Conservation (phyloP, 2,329 filamentous ascomycete species). For the Capronia epimyces region DNA sequence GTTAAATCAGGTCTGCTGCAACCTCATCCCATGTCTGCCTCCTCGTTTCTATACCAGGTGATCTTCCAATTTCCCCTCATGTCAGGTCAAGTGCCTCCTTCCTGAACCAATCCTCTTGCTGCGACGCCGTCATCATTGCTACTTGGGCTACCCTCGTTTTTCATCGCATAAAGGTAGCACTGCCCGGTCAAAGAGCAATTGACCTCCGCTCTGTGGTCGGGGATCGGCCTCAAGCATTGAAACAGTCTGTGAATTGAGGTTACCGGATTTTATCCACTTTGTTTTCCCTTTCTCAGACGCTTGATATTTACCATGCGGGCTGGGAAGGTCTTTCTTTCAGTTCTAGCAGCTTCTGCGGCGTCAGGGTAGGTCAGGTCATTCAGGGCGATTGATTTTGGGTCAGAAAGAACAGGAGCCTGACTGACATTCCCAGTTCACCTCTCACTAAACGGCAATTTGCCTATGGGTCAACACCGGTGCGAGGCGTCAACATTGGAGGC, state of each 20-base stretch:
- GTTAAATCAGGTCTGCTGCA: background rate
- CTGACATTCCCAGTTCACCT: slow-evolving; percentile 16
- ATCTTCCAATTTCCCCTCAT: background rate
- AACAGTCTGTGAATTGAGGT: background rate
- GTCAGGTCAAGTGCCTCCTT: slow-evolving; percentile 1
- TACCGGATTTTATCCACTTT: background rate
- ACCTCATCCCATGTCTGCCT: background rate
- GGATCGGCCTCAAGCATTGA: background rate
- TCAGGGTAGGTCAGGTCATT: slow-evolving; percentile 22
- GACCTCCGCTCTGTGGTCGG: background rate
- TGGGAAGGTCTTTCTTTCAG: slow-evolving; percentile 16
- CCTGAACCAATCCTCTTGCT: background rate
- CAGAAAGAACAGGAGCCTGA: background rate
- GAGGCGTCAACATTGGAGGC: slow-evolving; percentile 61
- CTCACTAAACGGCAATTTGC: slow-evolving; percentile 22
- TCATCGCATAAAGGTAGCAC: slow-evolving; percentile 2
- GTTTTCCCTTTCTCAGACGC: background rate
- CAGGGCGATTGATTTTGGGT: background rate
- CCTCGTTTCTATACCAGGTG: background rate
- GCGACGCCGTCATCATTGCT: background rate
- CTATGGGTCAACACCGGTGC: slow-evolving; percentile 22
- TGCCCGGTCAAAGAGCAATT: background rate
- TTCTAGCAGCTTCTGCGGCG: slow-evolving; percentile 15
- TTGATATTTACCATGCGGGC: slow-evolving; percentile 5
- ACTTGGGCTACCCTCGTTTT: background rate